Base-by-base conservation (phyloP, 805 yeast species). In the Cyberlindnera maritima region DNA sequence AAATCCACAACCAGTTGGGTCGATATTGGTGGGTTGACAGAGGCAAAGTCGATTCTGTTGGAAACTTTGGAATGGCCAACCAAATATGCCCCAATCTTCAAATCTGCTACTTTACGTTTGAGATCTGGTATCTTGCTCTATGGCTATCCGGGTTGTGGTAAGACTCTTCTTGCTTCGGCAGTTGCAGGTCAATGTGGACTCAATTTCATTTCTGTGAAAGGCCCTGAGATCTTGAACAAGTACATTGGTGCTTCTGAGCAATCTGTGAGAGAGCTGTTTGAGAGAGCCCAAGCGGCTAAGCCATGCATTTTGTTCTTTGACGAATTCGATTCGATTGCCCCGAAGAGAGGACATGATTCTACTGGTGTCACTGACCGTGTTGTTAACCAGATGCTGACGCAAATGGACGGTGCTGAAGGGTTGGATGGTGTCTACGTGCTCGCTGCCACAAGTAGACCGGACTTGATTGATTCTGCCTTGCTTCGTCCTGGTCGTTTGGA, bases 341-440 rank as follows among this genome's bases (percentile, higher is more conserved):
- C 98, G 1, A 91, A 91, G 63, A 83, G 98, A 75, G 98, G 98
- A 2, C 97, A 91, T 60, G 99, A 92, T 63, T 88, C 96, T 1
- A 91, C 98, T 0, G 98, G 98, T 47, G 98, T 94, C 4, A 94
- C 98, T 3, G 99, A 94, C 64, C 77, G 99, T 57, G 97, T 94
- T 35, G 99, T 94, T 21, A 94, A 94, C 67, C 99, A 94, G 63
- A 79, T 94, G 80, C 76, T 94, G 58, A 94, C 99, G 0, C 97
- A 94, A 63, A 91, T 94, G 96, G 99, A 94, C 66, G 99, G 99
- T 69, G 98, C 98, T 1, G 98, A 94, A 65, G 97, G 98, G 0
- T 71, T 91, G 25, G 97, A 91, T 58, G 97, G 98, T 3, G 98
- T 94, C 2, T 92, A 94, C 62, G 96, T 94, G 0, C 72, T 94